Evolutionary conservation across 2,329 filamentous ascomycete genomes (phyloP).

Genomic region (Diatrype stigma): DNA sequence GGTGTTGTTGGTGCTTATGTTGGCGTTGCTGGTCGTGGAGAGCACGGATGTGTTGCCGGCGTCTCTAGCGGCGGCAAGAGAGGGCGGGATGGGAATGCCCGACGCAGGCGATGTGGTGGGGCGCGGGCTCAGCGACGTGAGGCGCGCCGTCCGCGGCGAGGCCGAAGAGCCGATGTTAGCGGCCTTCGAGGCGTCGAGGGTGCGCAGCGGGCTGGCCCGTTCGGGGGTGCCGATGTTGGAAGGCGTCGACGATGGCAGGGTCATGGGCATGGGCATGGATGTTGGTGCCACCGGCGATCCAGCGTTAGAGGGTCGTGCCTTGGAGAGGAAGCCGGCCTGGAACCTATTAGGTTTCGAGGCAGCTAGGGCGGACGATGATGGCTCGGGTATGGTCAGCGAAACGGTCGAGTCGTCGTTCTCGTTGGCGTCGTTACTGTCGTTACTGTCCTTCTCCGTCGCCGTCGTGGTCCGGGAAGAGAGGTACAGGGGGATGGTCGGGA

Average conservation of each 20-base stretch:
- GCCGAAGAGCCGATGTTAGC: slow-evolving; percentile 48
- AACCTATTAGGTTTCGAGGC: slow-evolving; percentile 67
- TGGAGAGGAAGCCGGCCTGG: slow-evolving; percentile 80
- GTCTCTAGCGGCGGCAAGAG: not conserved
- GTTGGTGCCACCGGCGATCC: slow-evolving; percentile 61
- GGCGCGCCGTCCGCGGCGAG: slow-evolving; percentile 35
- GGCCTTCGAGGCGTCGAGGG: slow-evolving; percentile 45
- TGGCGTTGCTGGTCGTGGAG: too few relatives aligned
- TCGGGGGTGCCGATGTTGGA: too few relatives aligned
- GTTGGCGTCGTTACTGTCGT: slow-evolving; percentile 35
- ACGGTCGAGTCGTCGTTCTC: slow-evolving; percentile 56
- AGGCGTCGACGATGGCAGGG: slow-evolving; percentile 54
- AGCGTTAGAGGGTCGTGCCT: slow-evolving; percentile 38
- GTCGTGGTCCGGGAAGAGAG: slow-evolving; percentile 23
- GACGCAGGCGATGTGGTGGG: slow-evolving; percentile 28
- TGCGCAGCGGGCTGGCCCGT: slow-evolving; percentile 42
- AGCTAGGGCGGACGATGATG: slow-evolving; percentile 31
- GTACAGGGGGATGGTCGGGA: slow-evolving; percentile 50
- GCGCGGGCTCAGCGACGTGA: slow-evolving; percentile 25
- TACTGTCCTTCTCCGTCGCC: not conserved
- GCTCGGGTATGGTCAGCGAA: slow-evolving; percentile 52
- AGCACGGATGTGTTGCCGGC: not conserved
- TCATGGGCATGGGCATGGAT: slow-evolving; percentile 54
- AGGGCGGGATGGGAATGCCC: slow-evolving; percentile 24
- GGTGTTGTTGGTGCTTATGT: slow-evolving; percentile 6